These are phyloP conservation scores for Fonsecaea pedrosoi DNA, from an alignment of 2,329 filamentous ascomycete species.

Conservation along the genomic window DNA sequence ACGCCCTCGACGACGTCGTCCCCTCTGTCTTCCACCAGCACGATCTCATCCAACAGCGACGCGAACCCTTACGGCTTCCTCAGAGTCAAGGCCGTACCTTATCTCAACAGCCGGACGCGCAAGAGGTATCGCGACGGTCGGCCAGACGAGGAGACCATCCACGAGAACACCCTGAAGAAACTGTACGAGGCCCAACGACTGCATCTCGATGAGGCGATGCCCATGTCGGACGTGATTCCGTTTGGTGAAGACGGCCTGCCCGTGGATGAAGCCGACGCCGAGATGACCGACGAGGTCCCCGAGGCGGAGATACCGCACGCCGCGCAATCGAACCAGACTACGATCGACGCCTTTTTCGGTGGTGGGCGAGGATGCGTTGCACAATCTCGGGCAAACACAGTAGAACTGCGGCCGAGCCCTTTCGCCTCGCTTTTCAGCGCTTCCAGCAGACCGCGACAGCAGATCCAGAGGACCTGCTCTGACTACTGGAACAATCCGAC, in stretches of 20 bases:
- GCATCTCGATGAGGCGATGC: slow-evolving; percentile 33
- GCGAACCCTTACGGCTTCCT: slow-evolving; percentile 13
- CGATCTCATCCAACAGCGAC: not conserved
- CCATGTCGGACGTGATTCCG: slow-evolving; percentile 23
- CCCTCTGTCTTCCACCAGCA: slow-evolving; percentile 17
- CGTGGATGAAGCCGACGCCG: slow-evolving; percentile 16
- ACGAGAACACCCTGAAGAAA: slow-evolving; percentile 38
- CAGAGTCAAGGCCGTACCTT: slow-evolving; percentile 24
- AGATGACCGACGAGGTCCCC: slow-evolving; percentile 25
- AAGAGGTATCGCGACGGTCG: slow-evolving; percentile 66
- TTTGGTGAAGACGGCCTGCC: slow-evolving; percentile 1
- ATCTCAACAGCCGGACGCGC: slow-evolving; percentile 63
- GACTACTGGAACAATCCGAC: not conserved
- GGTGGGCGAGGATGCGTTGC: slow-evolving; percentile 5
- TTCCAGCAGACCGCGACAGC: not conserved
- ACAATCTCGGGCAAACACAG: not conserved
- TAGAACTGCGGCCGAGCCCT: not conserved
- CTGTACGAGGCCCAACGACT: slow-evolving; percentile 38
- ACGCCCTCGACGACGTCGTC: slow-evolving; percentile 24
- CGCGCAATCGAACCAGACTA: slow-evolving; percentile 28
- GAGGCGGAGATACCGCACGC: slow-evolving; percentile 18
- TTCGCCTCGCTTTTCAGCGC: not conserved
- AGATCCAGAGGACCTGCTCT: not conserved
- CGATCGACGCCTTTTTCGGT: slow-evolving; percentile 33
- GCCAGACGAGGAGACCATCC: slow-evolving; percentile 61